Conservation (phyloP, 805 yeast genomes). For the Ogataea trehalophila region DNA sequence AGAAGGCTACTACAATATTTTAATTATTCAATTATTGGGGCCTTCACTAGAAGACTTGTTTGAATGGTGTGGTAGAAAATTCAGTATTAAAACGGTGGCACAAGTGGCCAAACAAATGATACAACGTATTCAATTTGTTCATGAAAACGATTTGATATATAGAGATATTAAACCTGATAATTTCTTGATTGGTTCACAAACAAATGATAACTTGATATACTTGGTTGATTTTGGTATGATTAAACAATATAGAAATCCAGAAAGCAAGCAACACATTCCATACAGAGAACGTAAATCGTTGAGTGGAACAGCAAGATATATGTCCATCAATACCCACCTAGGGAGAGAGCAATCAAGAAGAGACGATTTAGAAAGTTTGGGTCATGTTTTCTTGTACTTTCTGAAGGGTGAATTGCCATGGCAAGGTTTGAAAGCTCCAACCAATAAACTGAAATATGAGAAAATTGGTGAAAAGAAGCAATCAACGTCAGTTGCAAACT, state of each 20-base stretch:
- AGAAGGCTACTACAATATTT: conserved; percentile 75
- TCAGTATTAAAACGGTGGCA: conserved; percentile 66
- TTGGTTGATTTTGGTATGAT: conserved; percentile 87
- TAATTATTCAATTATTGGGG: conserved; percentile 75
- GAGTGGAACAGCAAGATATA: conserved; percentile 82
- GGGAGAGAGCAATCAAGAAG: conserved; percentile 82
- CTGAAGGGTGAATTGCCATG: conserved; percentile 77
- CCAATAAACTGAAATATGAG: conserved; percentile 78
- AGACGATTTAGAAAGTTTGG: conserved; percentile 77
- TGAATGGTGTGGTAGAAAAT: conserved; percentile 83
- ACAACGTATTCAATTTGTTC: conserved; percentile 63
- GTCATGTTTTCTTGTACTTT: conserved; percentile 78
- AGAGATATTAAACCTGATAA: conserved; percentile 84
- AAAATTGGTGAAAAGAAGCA: conserved; percentile 80
- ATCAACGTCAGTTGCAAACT: conserved; percentile 56
- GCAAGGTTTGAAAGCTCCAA: conserved; percentile 88
- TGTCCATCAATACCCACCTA: conserved; percentile 84
- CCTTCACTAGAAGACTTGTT: conserved; percentile 80
- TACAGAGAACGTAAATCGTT: conserved; percentile 75
- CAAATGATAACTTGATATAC: conserved; percentile 51
- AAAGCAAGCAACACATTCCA: conserved; percentile 76
- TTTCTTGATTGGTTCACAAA: conserved; percentile 66
- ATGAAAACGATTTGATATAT: conserved; percentile 71
- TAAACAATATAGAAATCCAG: conserved; percentile 76
- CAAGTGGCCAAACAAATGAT: conserved; percentile 78